Base-by-base conservation (phyloP, 2,329 filamentous ascomycete genomes). In the Bipolaris oryzae region DNA sequence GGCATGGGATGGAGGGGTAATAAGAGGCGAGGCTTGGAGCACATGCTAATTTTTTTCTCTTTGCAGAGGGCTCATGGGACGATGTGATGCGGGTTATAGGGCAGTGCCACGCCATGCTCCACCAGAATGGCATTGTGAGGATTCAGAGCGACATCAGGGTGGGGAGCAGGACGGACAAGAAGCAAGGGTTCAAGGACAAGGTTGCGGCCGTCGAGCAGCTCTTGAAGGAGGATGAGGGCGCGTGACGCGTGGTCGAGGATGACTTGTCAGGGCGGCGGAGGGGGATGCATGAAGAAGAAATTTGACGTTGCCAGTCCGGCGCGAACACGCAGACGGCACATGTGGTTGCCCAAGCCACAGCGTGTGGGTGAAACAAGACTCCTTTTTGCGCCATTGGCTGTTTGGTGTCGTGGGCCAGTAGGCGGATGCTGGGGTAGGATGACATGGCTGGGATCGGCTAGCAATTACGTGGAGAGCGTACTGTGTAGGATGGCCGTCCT, bases 101-200 rank as follows among this genome's bases (percentile, higher is more conserved):
- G 20, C 75, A 76, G 55, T 76, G 73, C 58, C 75, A 77, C 55
- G 62, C 72, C n/a, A 68, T 77, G 67, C 64, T 77, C 28, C 75
- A 77, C 57, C 55, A 68, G 48, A 75, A 76, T 51, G 75, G 75
- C 5, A 69, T 76, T 18, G 74, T 77, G 43, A 82, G 95, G 52
- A 90, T 98, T 38, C 94, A 98, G 81, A 90, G 88, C 25, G 92
- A 94, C 73, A 93, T 98, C 79, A 83, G 94, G 11, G 87, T 92
- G 41, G 94, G 94, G 1, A 89, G 89, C 25, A 87, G 92, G 70
- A 96, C 89, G 68, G 92, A 96, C 74, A 96, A 96, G 84, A 85
- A 83, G 74, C 92, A 96, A 78, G 86, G 86, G 2, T 89, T 90
- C 34, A 84, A 87, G 71, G 90, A 96, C 63, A 96, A 96, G 79